Base-by-base conservation (phyloP, 768 basidiomycete genomes). In the Amanita pallidorosea region DNA sequence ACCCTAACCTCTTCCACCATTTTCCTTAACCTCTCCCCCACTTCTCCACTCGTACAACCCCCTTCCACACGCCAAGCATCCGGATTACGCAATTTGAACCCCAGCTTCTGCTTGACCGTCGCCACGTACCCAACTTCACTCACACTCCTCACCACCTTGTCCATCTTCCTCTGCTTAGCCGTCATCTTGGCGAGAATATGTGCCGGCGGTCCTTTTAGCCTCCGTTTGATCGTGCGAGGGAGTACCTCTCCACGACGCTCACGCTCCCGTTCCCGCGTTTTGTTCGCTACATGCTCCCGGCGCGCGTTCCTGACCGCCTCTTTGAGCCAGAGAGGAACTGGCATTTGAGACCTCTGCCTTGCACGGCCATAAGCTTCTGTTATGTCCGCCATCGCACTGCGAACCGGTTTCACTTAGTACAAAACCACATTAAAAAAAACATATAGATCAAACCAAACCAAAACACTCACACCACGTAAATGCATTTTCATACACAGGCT, bases 111-210 rank as follows among this genome's bases (percentile, higher is more conserved):
- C 68, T 89, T 91, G 45, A 82, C 69, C 59, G 64, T 58, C n/a
- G 76, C 87, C 2, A 80, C 74, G 61, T 87, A 89, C 12, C 88
- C 88, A 0, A 76, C 84, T 61, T 83, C 79, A 49, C 81, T 74
- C 2, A 77, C 69, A 35, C 70, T 72, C 34, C 78, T 64, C 46
- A 71, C 69, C 4, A 83, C 64, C 54, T 63, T 66, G 54, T 88
- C 84, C 61, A 69, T 60, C 46, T 61, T 64, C 52, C 69, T 70
- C 52, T 74, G 63, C 55, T 70, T 58, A 1, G 70, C 66, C 0
- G 75, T 68, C 79, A 88, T 79, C 52, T 59, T 66, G 18, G 61
- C 63, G 2, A 80, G 67, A 3, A 85, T 55, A 55, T 80, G 80
- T 0, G 85, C 77, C 0, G 89, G 88, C 1, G 83, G 83, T 0